A percentile compares a stretch with the other conserved stretches of the same genome.
phyloP scores from a whole-genome alignment of 129 eudicot genomes.

The Arctium lappa region DNA sequence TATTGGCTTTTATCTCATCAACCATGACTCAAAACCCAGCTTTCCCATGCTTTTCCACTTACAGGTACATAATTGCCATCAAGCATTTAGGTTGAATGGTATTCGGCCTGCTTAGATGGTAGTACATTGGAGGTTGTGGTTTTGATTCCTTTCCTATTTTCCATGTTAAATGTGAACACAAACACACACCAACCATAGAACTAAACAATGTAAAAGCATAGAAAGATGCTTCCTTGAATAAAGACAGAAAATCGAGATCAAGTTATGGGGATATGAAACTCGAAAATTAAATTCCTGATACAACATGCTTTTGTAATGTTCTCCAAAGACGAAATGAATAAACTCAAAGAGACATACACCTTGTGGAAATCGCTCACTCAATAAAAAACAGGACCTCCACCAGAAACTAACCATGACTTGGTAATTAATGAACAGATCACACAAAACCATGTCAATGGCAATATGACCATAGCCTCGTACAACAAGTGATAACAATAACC shows the following conservation, averaged over 20 bases:
- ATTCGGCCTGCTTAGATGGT: background rate
- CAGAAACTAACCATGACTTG: no score
- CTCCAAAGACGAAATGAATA: background rate
- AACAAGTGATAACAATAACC: no score
- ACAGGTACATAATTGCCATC: conserved; percentile 49
- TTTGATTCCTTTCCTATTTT: background rate
- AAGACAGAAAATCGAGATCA: no score
- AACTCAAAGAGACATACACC: background rate
- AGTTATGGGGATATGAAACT: no score
- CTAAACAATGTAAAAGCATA: no score
- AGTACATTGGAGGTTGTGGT: background rate
- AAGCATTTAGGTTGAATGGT: background rate
- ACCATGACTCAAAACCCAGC: conserved; percentile 47
- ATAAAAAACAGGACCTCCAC: no score
- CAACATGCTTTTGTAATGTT: background rate
- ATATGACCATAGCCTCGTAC: no score
- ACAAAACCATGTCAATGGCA: no score
- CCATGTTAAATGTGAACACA: background rate
- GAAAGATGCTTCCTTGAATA: no score
- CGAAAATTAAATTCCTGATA: background rate
- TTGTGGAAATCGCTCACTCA: no score
- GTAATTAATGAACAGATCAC: no score
- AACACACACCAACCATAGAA: background rate
- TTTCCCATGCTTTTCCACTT: conserved; percentile 62
- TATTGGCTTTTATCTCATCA: conserved; percentile 50